Percentiles rank a stretch among this genome's conserved stretches.
These are phyloP conservation scores for Cadophora gregata DNA, from an alignment of 2,329 filamentous ascomycete species.

Conservation along the genomic window DNA sequence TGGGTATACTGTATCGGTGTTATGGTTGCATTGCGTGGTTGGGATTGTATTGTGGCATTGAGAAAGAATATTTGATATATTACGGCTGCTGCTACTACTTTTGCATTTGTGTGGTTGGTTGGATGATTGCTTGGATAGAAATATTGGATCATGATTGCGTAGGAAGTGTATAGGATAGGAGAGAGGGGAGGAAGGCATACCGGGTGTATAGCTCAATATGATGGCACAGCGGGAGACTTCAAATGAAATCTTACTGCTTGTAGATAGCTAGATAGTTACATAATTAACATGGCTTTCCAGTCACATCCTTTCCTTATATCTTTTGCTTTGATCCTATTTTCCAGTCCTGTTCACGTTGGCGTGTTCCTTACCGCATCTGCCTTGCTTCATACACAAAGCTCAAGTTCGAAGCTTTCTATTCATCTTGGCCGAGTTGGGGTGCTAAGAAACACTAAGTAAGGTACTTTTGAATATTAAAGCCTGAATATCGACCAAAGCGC, in stretches of 20 bases:
- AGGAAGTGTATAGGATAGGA: background rate
- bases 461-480: too few relatives aligned
- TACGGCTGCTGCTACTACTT: background rate
- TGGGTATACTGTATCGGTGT: slow-evolving; percentile 10
- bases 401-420: too few relatives aligned
- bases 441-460: too few relatives aligned
- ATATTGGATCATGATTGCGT: background rate
- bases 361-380: too few relatives aligned
- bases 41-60: background rate
- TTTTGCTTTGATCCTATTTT: too few relatives aligned
- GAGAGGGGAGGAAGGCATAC: background rate
- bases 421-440: too few relatives aligned
- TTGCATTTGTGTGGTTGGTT: background rate
- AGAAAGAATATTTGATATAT: background rate
- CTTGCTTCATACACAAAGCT: too few relatives aligned
- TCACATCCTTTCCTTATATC: background rate
- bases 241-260: background rate
- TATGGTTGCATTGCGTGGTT: slow-evolving; percentile 5
- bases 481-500: too few relatives aligned
- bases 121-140: background rate
- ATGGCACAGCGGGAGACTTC: background rate
- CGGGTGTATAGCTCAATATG: background rate
- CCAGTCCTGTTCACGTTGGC: too few relatives aligned
- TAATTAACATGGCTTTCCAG: background rate
- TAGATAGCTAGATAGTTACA: background rate